Evolutionary conservation across 805 yeast genomes (phyloP).

Genomic region (Saccharomyces jurei): DNA sequence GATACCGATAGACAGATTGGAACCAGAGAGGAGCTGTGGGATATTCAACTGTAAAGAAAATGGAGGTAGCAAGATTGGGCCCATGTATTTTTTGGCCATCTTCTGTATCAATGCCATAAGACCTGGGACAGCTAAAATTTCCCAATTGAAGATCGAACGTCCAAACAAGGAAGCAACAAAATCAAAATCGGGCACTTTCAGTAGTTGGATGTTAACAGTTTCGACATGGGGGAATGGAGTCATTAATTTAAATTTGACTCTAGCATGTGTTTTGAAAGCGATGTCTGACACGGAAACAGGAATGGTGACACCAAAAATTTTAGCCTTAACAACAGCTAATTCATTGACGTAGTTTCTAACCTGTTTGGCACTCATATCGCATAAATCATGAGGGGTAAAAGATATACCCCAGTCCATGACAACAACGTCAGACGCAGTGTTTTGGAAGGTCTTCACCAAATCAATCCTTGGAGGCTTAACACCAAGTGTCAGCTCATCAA

Average conservation of each 20-base stretch:
- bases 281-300: slow-evolving; percentile 77
- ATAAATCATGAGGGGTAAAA: slow-evolving; percentile 82
- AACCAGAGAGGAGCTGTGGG: slow-evolving; percentile 83
- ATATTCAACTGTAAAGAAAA: slow-evolving; percentile 88
- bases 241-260: slow-evolving; percentile 86
- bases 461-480: slow-evolving; percentile 94
- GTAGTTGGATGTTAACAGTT: slow-evolving; percentile 75
- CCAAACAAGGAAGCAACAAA: slow-evolving; percentile 68
- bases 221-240: slow-evolving; percentile 87
- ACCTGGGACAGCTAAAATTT: slow-evolving; percentile 81
- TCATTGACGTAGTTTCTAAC: slow-evolving; percentile 78
- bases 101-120: slow-evolving; percentile 72
- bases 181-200: slow-evolving; percentile 85
- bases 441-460: slow-evolving; percentile 77
- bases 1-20: slow-evolving; percentile 82
- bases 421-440: slow-evolving; percentile 85
- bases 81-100: slow-evolving; percentile 77
- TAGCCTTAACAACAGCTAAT: slow-evolving; percentile 65
- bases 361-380: slow-evolving; percentile 81
- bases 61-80: slow-evolving; percentile 83
- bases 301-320: slow-evolving; percentile 71
- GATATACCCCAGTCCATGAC: slow-evolving; percentile 97
- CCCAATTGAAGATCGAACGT: slow-evolving; percentile 80
- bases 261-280: slow-evolving; percentile 62
- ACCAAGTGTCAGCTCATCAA: slow-evolving; percentile 85